A percentile compares a stretch with the other conserved stretches of the same genome.
Evolutionary conservation across 257 asterid genomes (phyloP).

Genomic region (Salvia hispanica): DNA sequence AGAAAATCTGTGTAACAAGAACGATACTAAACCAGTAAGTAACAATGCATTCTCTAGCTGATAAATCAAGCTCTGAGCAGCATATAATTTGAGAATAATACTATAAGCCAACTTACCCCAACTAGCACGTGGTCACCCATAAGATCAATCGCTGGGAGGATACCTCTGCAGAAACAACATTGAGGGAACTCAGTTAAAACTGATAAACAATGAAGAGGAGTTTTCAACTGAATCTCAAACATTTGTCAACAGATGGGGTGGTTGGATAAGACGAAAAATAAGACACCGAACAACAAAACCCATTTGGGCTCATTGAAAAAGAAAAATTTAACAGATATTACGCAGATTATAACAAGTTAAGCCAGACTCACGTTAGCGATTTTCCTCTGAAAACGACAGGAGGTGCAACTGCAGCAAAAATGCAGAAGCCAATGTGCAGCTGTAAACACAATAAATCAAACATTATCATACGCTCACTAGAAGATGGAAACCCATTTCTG

Average conservation of each 20-base stretch:
- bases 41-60: neutral
- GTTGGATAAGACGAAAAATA: neutral
- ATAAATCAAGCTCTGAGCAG: neutral
- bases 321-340: neutral
- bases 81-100: neutral
- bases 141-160: slow-evolving; percentile 93
- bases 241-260: neutral
- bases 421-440: slow-evolving; percentile 88
- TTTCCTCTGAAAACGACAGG: slow-evolving; percentile 93
- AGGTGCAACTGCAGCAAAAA: slow-evolving; percentile 98
- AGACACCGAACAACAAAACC: neutral
- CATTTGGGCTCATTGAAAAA: neutral
- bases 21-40: slow-evolving; percentile 14
- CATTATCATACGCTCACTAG: slow-evolving; percentile 9
- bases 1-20: slow-evolving; percentile 63
- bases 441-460: slow-evolving; percentile 41
- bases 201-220: neutral
- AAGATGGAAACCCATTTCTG: slow-evolving; percentile 2
- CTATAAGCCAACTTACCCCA: slow-evolving; percentile 64
- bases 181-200: slow-evolving; percentile 17
- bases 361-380: slow-evolving; percentile 85
- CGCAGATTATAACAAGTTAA: neutral
- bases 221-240: neutral
- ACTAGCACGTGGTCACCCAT: slow-evolving; percentile 68
- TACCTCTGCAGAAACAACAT: slow-evolving; percentile 67